phyloP scores from a whole-genome alignment of 1,284 basidiomycete genomes.

The Cutaneotrichosporon sp. region DNA sequence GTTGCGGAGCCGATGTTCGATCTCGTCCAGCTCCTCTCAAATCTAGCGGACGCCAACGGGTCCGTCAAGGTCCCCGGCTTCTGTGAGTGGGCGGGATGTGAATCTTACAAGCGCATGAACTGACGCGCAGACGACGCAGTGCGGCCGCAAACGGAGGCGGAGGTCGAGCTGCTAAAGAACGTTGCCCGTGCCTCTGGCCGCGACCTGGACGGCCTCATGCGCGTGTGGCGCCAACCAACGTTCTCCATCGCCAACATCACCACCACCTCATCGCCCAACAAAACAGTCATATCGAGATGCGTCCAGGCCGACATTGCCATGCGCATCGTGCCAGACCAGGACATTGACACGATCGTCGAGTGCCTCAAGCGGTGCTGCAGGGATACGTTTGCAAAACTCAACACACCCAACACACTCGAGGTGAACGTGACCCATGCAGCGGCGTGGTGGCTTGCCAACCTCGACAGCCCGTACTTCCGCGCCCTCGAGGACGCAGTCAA shows the following conservation, averaged over 20 bases:
- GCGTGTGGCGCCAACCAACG: conserved; percentile 61
- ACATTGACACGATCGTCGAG: conserved; percentile 63
- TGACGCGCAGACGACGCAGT: conserved; percentile 64
- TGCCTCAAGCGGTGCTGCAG: conserved; percentile 61
- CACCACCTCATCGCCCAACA: conserved; percentile 38
- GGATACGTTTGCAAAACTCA: conserved; percentile 58
- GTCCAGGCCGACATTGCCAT: conserved; percentile 78
- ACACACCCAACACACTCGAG: conserved; percentile 67
- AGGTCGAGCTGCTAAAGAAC: conserved; percentile 62
- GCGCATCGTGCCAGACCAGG: conserved; percentile 87
- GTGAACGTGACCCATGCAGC: conserved; percentile 78
- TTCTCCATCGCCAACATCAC: conserved; percentile 46
- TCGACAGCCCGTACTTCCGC: conserved; percentile 75
- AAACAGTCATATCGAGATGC: conserved; percentile 75
- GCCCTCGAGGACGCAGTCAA: conserved; percentile 73
- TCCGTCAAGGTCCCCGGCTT: conserved; percentile 76
- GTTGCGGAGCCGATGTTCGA: conserved; percentile 86
- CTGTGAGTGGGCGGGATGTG: conserved; percentile 64
- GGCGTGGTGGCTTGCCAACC: conserved; percentile 91
- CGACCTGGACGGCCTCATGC: conserved; percentile 61
- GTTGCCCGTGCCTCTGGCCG: conserved; percentile 62
- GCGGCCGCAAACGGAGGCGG: conserved; percentile 60
- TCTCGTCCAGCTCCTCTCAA: conserved; percentile 78
- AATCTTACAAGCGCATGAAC: no score
- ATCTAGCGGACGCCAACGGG: conserved; percentile 60